Base-by-base conservation (phyloP, 352 stramenopile genomes). In the Phytopythium chamaehyphon region DNA sequence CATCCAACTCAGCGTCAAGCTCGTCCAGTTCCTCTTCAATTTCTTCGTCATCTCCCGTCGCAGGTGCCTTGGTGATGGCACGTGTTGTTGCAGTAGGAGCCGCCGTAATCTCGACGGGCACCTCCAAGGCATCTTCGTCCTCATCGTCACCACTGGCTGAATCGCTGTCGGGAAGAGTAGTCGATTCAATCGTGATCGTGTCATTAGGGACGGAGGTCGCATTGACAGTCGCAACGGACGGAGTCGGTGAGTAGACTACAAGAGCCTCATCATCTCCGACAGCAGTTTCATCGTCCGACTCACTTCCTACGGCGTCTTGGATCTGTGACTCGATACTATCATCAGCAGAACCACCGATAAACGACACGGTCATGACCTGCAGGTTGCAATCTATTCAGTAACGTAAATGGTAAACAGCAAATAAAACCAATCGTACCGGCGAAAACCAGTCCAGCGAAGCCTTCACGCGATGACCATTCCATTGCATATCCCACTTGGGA, bases 391-490 rank as follows among this genome's bases (percentile, higher is more conserved):
- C 11, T n/a, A n/a, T n/a, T n/a, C n/a, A n/a, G n/a, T n/a, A n/a
- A n/a, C n/a, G n/a, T n/a, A n/a, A n/a, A n/a, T n/a, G n/a, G n/a
- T n/a, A n/a, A 47, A 6, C 9, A 18, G 19, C 6, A n/a, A 9
- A 26, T 42, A 14, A 37, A 31, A 16, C 22, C n/a, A n/a, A 15
- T 63, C 66, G 28, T 65, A 85, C 76, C 49, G 73, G 66, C 15
- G 82, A 88, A 45, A 81, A 76, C 83, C 81, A 92, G 23, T 81
- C 55, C n/a, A 83, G 53, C 24, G 59, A 51, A 28, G 64, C 57
- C 54, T 86, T 75, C 24, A 94, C 75, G 42, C 63, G 61, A 37
- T 86, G 75, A 0, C 77, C 83, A 55, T 91, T 92, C 71, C 66
- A 90, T 22, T 76, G 64, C 48, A 69, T 66, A 15, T 71, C 54